Base-by-base conservation (phyloP, 768 basidiomycete species). In the Fomitopsis pulvina region DNA sequence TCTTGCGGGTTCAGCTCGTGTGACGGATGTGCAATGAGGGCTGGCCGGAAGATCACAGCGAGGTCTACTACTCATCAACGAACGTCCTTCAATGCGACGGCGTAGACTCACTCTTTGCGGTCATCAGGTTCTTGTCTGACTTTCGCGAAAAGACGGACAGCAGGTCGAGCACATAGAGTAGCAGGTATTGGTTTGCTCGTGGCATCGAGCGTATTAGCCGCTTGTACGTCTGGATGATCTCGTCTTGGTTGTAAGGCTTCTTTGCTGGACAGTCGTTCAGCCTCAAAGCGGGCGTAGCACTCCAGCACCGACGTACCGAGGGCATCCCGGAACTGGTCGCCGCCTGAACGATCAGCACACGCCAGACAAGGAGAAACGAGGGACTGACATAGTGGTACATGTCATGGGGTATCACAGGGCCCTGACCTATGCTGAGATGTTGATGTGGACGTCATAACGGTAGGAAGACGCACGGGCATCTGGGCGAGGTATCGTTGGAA, bases 31-130 rank as follows among this genome's bases (percentile, higher is more conserved):
- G 91, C 88, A 52, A 99, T 83, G 4, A 99, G 72, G 16, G 94
- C 96, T 0, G 96, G 96, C 51, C 93, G 88, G 68, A 99, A 99
- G 56, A 98, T 95, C 41, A 95, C 87, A 16, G 95, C 96, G 18
- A 99, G 82, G 69, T 99, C 95, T 92, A 63, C 22, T 8, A 3
- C 9, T 7, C 41, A 27, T 44, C 43, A 44, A 27, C 3, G 43
- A 11, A 29, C 27, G 43, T 9, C 4, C 12, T 9, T 8, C 25
- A 10, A 42, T 38, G 14, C 14, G 48, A n/a, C 20, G 24, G 16
- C 6, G 38, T 45, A 18, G 20, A 27, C 88, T 58, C 57, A 96
- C 93, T 97, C 50, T 85, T 76, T 20, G 95, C 87, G 0, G 88
- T 94, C 95, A 99, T 99, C 42, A 94, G 71, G 66, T 99, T 99